Conservation (phyloP, 768 basidiomycete genomes). For the Pulveroboletus ravenelii region DNA sequence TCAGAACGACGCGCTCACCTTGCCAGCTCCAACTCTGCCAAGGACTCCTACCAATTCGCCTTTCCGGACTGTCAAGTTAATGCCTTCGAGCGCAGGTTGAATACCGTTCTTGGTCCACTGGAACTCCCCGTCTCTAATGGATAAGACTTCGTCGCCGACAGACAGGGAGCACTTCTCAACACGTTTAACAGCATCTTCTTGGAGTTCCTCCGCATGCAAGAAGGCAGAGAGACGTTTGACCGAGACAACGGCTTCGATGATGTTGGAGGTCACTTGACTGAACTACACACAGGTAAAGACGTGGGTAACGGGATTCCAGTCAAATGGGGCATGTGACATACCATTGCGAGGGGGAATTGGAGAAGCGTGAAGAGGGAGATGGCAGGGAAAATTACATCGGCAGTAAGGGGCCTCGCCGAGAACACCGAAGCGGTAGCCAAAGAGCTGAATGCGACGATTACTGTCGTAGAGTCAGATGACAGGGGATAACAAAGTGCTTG, state of each 20-base stretch:
- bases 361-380: constrained; percentile 87
- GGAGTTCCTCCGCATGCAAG: constrained; percentile 74
- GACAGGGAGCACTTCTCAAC: constrained; percentile 39
- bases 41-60: constrained; percentile 83
- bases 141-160: constrained; percentile 64
- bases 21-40: constrained; percentile 89
- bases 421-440: constrained; percentile 67
- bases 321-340: constrained; percentile 25
- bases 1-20: constrained; percentile 41
- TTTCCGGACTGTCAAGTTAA: constrained; percentile 70
- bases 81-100: constrained; percentile 65
- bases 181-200: constrained; percentile 65
- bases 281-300: constrained; percentile 38
- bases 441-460: constrained; percentile 78
- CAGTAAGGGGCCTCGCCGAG: constrained; percentile 67
- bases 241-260: constrained; percentile 85
- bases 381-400: constrained; percentile 93
- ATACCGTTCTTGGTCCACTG: constrained; percentile 60
- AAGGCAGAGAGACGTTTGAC: constrained; percentile 74
- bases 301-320: constrained; percentile 1
- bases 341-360: constrained; percentile 83
- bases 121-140: constrained; percentile 76
- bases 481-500: neutral
- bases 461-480: constrained; percentile 20
- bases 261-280: constrained; percentile 67